Evolutionary conservation across 306 rosid species (phyloP).

Genomic region (Cercis canadensis): DNA sequence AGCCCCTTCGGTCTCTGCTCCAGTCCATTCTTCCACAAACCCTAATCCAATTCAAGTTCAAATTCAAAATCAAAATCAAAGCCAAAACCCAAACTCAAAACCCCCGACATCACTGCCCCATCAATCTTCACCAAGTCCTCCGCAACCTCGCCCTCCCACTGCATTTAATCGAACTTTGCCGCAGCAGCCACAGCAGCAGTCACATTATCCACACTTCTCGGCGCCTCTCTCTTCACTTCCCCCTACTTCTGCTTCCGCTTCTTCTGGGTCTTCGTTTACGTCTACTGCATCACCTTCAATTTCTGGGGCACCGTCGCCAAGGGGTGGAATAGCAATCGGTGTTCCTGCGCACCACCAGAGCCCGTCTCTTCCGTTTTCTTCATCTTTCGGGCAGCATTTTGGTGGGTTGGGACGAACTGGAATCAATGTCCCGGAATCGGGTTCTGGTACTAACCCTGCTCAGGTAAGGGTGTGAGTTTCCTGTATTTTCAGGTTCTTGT

Average conservation of each 20-base stretch:
- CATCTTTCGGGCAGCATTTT: constrained; percentile 82
- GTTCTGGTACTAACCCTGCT: constrained; percentile 57
- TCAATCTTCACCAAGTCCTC: constrained; percentile 43
- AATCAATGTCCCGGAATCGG: constrained; percentile 52
- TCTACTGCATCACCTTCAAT: constrained; percentile 46
- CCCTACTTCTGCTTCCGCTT: constrained; percentile 42
- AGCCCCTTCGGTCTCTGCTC: constrained; percentile 43
- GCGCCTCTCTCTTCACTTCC: constrained; percentile 49
- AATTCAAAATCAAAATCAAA: constrained; percentile 43
- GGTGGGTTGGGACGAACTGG: constrained; percentile 77
- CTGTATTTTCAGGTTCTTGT: too few relatives aligned
- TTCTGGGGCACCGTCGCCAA: constrained; percentile 48
- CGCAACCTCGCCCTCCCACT: constrained; percentile 59
- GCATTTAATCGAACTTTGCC: constrained; percentile 56
- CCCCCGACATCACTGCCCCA: constrained; percentile 30
- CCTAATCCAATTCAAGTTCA: constrained; percentile 38
- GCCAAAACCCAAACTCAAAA: constrained; percentile 53
- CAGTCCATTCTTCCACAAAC: constrained; percentile 42
- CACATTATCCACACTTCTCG: constrained; percentile 62
- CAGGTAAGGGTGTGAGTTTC: constrained; percentile 50
- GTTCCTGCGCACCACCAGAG: constrained; percentile 77
- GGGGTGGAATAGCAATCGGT: constrained; percentile 82
- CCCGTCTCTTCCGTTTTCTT: constrained; percentile 66
- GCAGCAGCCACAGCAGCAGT: constrained; percentile 54
- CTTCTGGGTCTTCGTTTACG: constrained; percentile 47